Base-by-base conservation (phyloP, 164 flowering plant genomes). In the Annona squamosa region DNA sequence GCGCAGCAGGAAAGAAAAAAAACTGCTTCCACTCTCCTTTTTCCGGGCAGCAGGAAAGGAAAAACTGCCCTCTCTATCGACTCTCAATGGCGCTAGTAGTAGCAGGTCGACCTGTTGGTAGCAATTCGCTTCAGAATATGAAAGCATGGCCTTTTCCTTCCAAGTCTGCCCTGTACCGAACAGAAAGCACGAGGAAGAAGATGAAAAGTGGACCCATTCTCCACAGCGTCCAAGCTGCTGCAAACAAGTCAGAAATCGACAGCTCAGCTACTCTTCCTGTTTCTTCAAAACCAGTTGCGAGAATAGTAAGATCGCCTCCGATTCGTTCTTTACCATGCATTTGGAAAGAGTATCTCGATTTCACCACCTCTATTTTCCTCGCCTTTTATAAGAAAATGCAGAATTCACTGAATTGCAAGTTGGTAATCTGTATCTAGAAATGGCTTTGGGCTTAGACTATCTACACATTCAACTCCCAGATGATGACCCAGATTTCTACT, bases 51-150 rank as follows among this genome's bases (percentile, higher is more conserved):
- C 3, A 46, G 41, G 45, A 6, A 7, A n/a, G 45, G 43, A 66
- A 63, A 26, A 26, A 26, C 37, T 26, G 37, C 59, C 13, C 59
- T 52, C 59, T 52, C 59, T 52, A 10, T 52, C 59, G 9, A 0
- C 59, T 19, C 59, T 9, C 76, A 65, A 81, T 81, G 83, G 79
- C 81, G 71, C 81, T 73, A 61, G 64, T 78, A 48, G 77, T 73
- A 48, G 77, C 71, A 3, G 69, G 68, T 65, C 46, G 77, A 68
- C 52, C 81, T 41, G 65, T 76, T 26, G 48, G 74, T 2, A 78
- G 80, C 16, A 75, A 62, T 7, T 67, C 13, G 10, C 67, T 57
- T 10, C 79, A 76, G 44, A 75, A 75, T 72, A 76, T 77, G 46
- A 77, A 67, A 70, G 69, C 71, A 5, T 26, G 61, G 48, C 48